A percentile compares a stretch with the other conserved stretches of the same genome.
Evolutionary conservation across 2,329 filamentous ascomycete genomes (phyloP).

Genomic region (Phialemoniopsis sp.): DNA sequence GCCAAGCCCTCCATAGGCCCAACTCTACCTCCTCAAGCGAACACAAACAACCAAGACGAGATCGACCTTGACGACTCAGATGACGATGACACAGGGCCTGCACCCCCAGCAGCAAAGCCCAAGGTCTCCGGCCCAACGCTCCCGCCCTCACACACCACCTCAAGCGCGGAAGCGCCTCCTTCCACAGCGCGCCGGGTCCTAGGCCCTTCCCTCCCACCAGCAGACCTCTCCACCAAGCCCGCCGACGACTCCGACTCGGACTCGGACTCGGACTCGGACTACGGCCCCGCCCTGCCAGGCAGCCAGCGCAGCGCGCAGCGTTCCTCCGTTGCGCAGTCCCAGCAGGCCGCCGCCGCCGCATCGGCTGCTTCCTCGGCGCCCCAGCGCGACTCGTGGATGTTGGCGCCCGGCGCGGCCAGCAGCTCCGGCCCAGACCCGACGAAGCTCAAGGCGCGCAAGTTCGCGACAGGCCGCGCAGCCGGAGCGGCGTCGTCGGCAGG

Average conservation of each 20-base stretch:
- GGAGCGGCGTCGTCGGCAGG: slow-evolving; percentile 20
- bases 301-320: slow-evolving; percentile 30
- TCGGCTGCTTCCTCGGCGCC: slow-evolving; percentile 34
- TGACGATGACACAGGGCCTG: slow-evolving; percentile 26
- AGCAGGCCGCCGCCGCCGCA: slow-evolving; percentile 15
- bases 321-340: slow-evolving; percentile 41
- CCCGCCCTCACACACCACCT: slow-evolving; percentile 14
- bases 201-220: slow-evolving; percentile 39
- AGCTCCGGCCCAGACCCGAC: slow-evolving; percentile 70
- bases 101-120: slow-evolving; percentile 10
- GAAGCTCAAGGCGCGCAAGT: slow-evolving; percentile 76
- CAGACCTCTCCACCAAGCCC: slow-evolving; percentile 27
- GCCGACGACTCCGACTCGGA: slow-evolving; percentile 27
- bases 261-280: slow-evolving; percentile 46
- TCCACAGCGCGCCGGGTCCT: slow-evolving; percentile 23
- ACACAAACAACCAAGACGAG: slow-evolving; percentile 28
- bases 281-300: slow-evolving; percentile 55
- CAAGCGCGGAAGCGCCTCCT: too few relatives aligned
- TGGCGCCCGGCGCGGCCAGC: slow-evolving; percentile 59
- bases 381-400: slow-evolving; percentile 83
- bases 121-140: slow-evolving; percentile 19
- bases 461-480: slow-evolving; percentile 60
- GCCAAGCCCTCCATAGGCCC: slow-evolving; percentile 14
- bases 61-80: slow-evolving; percentile 31
- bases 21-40: slow-evolving; percentile 13